Conservation (phyloP, 139 green algal species). For the Picochlorum sp. region DNA sequence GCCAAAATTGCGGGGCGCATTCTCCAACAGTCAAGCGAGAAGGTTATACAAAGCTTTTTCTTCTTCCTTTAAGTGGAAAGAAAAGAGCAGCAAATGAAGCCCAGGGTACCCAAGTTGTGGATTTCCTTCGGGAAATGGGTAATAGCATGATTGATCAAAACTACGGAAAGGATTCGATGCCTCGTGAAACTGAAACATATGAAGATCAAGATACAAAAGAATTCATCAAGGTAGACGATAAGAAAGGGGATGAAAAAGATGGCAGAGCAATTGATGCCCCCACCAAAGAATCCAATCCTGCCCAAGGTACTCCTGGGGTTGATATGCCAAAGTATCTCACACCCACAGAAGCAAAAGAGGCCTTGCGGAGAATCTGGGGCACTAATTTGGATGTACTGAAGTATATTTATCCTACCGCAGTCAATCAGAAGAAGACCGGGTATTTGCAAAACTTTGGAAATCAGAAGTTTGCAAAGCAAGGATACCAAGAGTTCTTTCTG, state of each 20-base stretch:
- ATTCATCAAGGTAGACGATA: not conserved
- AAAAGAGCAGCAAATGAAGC: conserved; percentile 27
- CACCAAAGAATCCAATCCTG: not conserved
- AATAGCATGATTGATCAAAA: conserved; percentile 4
- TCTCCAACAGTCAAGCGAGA: conserved; percentile 43
- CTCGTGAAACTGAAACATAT: not conserved
- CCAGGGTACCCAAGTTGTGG: conserved; percentile 25
- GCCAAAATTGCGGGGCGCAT: conserved; percentile 69
- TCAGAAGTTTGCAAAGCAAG: not conserved
- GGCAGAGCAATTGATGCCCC: not conserved
- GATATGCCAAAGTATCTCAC: conserved; percentile 55
- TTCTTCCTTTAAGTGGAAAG: conserved; percentile 37
- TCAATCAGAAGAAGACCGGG: conserved; percentile 3
- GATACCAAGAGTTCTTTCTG: conserved; percentile 82
- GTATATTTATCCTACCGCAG: conserved; percentile 44
- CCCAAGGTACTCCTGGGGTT: conserved; percentile 3
- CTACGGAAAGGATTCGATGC: conserved; percentile 9
- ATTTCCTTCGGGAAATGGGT: conserved; percentile 14
- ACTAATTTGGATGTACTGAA: conserved; percentile 50
- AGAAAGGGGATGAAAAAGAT: not conserved
- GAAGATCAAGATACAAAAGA: conserved; percentile 13
- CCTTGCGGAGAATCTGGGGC: conserved; percentile 64
- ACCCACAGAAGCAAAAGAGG: conserved; percentile 55
- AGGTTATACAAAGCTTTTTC: conserved; percentile 54
- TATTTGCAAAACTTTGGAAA: not conserved